Evolutionary conservation across 208 protist genomes (phyloP), one percentile per base, ranked within the genome.

Genomic region (Leptomonas seymouri): DNA sequence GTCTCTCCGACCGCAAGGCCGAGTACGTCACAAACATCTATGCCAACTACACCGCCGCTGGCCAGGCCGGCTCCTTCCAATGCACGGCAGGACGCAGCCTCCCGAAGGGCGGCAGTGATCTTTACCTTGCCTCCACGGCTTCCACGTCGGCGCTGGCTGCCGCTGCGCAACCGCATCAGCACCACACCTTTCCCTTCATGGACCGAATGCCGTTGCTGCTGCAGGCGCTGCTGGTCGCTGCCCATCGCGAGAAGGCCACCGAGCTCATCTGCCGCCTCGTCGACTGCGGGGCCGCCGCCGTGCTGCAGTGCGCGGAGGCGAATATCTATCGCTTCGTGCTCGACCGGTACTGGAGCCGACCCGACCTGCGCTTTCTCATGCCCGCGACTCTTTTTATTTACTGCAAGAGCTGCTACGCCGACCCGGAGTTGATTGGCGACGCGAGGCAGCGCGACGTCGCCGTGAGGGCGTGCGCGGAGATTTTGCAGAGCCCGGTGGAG

Each of bases 371-470:
- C 50, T 84, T 86, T 66, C 67, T 96, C 23, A 74, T 96, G 79
- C 91, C 91, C 15, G 56, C 91, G n/a, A 76, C 86, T 5, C 74
- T 96, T 23, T 96, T 96, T 63, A 89, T 96, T 63, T 93, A 89
- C 67, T 71, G 78, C 50, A 96, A 96, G 78, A 87, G 76, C 46
- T 90, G 81, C 73, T 93, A 94, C 78, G 85, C 82, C 0, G 91
- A 96, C 60, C 85, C 89, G 8, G 72, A 69, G 31, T 78, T 96
- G 39, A 84, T 92, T 48, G 86, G 85, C 53, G 45, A 71, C 2
- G 34, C 64, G 14, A 80, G 77, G 57, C 87, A 91, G 71, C 79
- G 84, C 28, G 70, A 84, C 27, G 51, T 65, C 9, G 78, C 87
- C 23, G 59, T 92, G 25, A 73, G 81, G 30, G 74, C 71, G 20